phyloP scores from a whole-genome alignment of 2,329 filamentous ascomycete species.

The Rosellinia necatrix region DNA sequence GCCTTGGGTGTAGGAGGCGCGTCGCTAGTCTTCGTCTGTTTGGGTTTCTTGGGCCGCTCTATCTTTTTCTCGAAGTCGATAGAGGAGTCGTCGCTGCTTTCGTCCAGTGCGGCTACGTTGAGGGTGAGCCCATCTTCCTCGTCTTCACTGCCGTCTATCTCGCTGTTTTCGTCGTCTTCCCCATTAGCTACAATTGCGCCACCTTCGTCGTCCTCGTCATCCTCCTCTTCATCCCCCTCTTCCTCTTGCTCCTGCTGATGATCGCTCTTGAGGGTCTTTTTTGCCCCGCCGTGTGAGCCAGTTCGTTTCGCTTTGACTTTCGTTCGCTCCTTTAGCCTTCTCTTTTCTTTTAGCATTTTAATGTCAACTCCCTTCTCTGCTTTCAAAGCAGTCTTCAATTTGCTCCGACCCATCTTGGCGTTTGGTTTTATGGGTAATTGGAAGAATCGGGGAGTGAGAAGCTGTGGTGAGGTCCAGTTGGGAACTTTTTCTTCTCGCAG shows the following conservation, averaged over 20 bases:
- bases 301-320: slow-evolving; percentile 32
- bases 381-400: slow-evolving; percentile 37
- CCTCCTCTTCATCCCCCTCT: slow-evolving; percentile 17
- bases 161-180: slow-evolving; percentile 33
- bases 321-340: slow-evolving; percentile 35
- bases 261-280: slow-evolving; percentile 21
- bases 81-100: slow-evolving; percentile 70
- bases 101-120: slow-evolving; percentile 60
- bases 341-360: slow-evolving; percentile 40
- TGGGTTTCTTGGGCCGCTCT: slow-evolving; percentile 54
- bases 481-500: slow-evolving; percentile 24
- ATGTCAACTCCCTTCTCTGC: slow-evolving; percentile 38
- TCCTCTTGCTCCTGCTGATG: slow-evolving; percentile 28
- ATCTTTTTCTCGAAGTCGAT: slow-evolving; percentile 78
- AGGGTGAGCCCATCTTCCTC: slow-evolving; percentile 39
- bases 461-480: not conserved
- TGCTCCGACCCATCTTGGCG: slow-evolving; percentile 36
- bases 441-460: not conserved
- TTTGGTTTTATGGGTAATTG: slow-evolving; percentile 21
- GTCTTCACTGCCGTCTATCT: slow-evolving; percentile 36
- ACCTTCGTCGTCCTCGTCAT: slow-evolving; percentile 30
- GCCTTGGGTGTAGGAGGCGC: slow-evolving; percentile 46
- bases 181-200: slow-evolving; percentile 36
- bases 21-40: slow-evolving; percentile 39
- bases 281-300: slow-evolving; percentile 30